Evolutionary conservation across 257 asterid species (phyloP).

Genomic region (Solanum tarapatanum): DNA sequence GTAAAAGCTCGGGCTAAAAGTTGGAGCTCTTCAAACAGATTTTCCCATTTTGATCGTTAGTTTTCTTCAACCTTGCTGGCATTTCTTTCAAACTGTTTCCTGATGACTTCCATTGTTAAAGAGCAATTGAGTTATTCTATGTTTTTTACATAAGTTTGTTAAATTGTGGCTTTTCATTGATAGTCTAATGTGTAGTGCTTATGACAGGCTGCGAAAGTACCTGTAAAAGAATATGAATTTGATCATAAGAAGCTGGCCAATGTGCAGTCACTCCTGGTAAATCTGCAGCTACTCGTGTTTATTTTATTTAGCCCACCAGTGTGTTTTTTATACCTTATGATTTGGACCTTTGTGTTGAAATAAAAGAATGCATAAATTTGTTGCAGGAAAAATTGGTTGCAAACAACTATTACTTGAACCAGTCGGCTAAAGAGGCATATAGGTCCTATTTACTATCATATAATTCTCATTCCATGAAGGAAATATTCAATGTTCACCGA

Average conservation of each 20-base stretch:
- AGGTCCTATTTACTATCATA: slow-evolving; percentile 76
- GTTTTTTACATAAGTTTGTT: not conserved
- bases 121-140: not conserved
- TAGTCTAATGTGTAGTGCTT: not conserved
- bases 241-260: slow-evolving; percentile 64
- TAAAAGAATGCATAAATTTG: not conserved
- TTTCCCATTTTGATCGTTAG: not conserved
- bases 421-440: slow-evolving; percentile 94
- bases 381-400: slow-evolving; percentile 67
- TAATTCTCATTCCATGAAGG: slow-evolving; percentile 91
- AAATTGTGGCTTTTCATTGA: not conserved
- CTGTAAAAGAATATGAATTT: slow-evolving; percentile 74
- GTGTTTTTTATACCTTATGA: not conserved
- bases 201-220: slow-evolving; percentile 87
- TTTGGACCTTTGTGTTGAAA: not conserved
- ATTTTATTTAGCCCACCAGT: not conserved
- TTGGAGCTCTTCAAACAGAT: not conserved
- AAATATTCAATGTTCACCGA: slow-evolving; percentile 73
- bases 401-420: slow-evolving; percentile 57
- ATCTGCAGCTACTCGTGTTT: slow-evolving; percentile 3
- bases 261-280: slow-evolving; percentile 82
- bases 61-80: not conserved
- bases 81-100: not conserved
- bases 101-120: not conserved
- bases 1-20: not conserved